Base-by-base conservation (phyloP, 371 early-diverging fungal genomes). In the Actinomortierella ambigua region DNA sequence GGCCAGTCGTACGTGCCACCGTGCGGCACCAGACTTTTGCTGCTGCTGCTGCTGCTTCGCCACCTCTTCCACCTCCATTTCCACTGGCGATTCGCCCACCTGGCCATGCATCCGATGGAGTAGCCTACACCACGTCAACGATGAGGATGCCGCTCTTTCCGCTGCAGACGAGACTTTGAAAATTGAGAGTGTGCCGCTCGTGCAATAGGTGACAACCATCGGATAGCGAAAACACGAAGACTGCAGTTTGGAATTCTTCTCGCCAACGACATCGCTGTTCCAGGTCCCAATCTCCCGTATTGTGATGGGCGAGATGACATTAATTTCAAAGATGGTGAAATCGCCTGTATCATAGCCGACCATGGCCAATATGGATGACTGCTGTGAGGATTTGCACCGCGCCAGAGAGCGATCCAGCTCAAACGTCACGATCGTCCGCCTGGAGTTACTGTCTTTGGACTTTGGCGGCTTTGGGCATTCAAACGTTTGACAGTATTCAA, bases 291-390 rank as follows among this genome's bases (percentile, higher is more conserved):
- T 57, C 40, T 65, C 67, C 17, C 15, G 13, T 8, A 43, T 42
- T 9, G 43, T 34, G 34, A 11, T 34, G 34, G 34, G 34, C 7
- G 34, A 34, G 34, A 6, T 11, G 34, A 34, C 34, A n/a, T n/a
- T n/a, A n/a, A n/a, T 65, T 27, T 65, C 67, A 51, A 71, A 66
- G 22, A 71, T 39, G 0, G 73, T 55, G 28, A 71, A 66, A 18
- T 71, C 66, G 1, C 73, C 73, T 9, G 73, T 59, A 7, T 43
- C 42, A 24, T 59, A 66, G 29, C 66, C 73, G 17, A 71, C 67
- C 67, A 71, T 58, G 53, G 34, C 34, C 34, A 34, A 11, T 34
- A 34, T 34, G 34, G 34, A 34, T 34, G 34, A 11, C 11, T 34
- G 34, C 34, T 34, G 34, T 6, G 34, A 11, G 4, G 34, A 34